phyloP scores from a whole-genome alignment of 257 asterid species.

The Ajuga chamaepitys region DNA sequence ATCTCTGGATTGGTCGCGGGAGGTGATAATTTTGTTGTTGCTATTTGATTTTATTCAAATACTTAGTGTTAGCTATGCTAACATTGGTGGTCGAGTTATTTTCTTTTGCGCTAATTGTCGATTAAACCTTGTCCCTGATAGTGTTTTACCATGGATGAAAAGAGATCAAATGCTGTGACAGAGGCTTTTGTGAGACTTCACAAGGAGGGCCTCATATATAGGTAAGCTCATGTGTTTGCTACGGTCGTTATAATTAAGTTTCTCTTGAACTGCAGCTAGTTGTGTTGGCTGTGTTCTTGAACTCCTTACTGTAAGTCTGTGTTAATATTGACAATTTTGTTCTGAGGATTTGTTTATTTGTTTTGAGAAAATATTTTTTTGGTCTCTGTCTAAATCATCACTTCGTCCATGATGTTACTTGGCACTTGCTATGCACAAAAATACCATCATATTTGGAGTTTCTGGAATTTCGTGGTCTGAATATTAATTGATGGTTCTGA shows the following conservation, averaged over 20 bases:
- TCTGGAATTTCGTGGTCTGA: not conserved
- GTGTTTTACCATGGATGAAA: conserved; percentile 96
- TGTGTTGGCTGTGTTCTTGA: conserved; percentile 1
- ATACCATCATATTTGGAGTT: not conserved
- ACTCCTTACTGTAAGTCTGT: not conserved
- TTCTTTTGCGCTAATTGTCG: not conserved
- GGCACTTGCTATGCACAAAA: not conserved
- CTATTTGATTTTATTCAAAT: not conserved
- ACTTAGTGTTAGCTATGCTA: not conserved
- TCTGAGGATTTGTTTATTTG: not conserved
- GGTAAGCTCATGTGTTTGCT: conserved; percentile 37
- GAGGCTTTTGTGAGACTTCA: conserved; percentile 93
- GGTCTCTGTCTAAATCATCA: not conserved
- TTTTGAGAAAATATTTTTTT: not conserved
- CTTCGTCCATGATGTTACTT: not conserved
- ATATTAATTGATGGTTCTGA: not conserved
- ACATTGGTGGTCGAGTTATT: not conserved
- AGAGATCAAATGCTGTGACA: conserved; percentile 79
- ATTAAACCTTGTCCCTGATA: conserved; percentile 11
- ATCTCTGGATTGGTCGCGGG: conserved; percentile 88
- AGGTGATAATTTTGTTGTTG: conserved; percentile 38
- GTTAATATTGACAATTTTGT: not conserved
- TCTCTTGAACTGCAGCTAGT: not conserved
- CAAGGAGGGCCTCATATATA: conserved; percentile 76
- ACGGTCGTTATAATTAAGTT: not conserved